phyloP scores from a whole-genome alignment of 805 yeast genomes.

The Sungouiella thailandica region DNA sequence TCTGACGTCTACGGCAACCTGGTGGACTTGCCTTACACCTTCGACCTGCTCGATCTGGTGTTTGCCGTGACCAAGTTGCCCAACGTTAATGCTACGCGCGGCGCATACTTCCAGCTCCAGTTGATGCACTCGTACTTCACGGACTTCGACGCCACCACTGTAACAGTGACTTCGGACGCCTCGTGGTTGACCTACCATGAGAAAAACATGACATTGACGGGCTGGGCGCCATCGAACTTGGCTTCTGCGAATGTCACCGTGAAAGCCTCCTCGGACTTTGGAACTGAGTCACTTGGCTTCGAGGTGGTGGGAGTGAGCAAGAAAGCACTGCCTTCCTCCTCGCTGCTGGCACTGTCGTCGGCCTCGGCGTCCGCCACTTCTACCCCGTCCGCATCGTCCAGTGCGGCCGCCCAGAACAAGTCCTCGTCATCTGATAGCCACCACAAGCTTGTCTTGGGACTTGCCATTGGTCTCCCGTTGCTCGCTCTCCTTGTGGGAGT shows the following conservation, averaged over 20 bases:
- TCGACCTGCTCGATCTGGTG: slow-evolving; percentile 49
- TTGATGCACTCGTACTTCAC: slow-evolving; percentile 55
- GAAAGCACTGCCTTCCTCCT: slow-evolving; percentile 13
- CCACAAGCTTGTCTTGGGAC: slow-evolving; percentile 75
- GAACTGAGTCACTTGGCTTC: slow-evolving; percentile 37
- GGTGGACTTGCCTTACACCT: slow-evolving; percentile 52
- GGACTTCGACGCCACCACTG: slow-evolving; percentile 43
- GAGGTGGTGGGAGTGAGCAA: slow-evolving; percentile 44
- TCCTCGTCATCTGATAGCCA: slow-evolving; percentile 19
- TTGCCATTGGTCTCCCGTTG: slow-evolving; percentile 82
- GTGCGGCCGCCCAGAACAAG: slow-evolving; percentile 10
- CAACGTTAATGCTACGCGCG: slow-evolving; percentile 64
- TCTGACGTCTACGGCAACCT: slow-evolving; percentile 57
- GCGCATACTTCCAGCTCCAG: slow-evolving; percentile 52
- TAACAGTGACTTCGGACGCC: slow-evolving; percentile 38
- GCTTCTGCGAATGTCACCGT: slow-evolving; percentile 20
- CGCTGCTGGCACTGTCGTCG: slow-evolving; percentile 18
- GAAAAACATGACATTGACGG: slow-evolving; percentile 61
- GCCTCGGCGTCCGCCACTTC: slow-evolving; percentile 25
- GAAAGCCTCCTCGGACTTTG: slow-evolving; percentile 25
- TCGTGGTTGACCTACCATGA: slow-evolving; percentile 65
- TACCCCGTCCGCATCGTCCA: slow-evolving; percentile 19
- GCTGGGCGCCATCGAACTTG: slow-evolving; percentile 46
- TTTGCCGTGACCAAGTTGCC: slow-evolving; percentile 52
- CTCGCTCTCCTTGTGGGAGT: slow-evolving; percentile 46